phyloP scores from a whole-genome alignment of 345 rosid genomes.

The Limnanthes douglasii region DNA sequence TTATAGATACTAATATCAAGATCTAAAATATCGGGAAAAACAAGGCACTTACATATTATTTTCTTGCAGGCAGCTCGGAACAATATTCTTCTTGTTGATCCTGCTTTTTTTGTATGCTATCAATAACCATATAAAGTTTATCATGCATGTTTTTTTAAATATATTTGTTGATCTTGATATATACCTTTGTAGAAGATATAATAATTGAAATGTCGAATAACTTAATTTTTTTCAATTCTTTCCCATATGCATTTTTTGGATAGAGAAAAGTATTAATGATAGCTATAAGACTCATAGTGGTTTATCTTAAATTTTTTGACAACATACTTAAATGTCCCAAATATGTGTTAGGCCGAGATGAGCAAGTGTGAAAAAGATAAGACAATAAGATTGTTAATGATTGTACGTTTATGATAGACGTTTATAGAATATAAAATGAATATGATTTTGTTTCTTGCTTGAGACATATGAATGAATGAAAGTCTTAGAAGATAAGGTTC shows the following conservation, averaged over 20 bases:
- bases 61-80: constrained; percentile 85
- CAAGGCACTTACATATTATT: constrained; percentile 3
- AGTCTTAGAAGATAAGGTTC: too few species aligned
- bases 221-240: not conserved
- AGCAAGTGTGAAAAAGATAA: too few species aligned
- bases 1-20: not conserved
- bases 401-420: too few species aligned
- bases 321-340: too few species aligned
- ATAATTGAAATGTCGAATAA: not conserved
- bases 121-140: constrained; percentile 88
- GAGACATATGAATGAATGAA: too few species aligned
- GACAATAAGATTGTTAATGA: too few species aligned
- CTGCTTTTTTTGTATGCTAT: constrained; percentile 82
- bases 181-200: constrained; percentile 2
- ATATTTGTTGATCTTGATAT: constrained; percentile 1
- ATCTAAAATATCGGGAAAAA: constrained; percentile 2
- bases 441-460: too few species aligned
- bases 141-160: constrained; percentile 42
- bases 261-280: constrained; percentile 2
- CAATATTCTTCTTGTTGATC: constrained; percentile 91
- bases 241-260: constrained; percentile 4
- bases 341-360: too few species aligned
- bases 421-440: too few species aligned
- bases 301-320: not conserved
- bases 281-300: constrained; percentile 4